A percentile compares a stretch with the other conserved stretches of the same genome.
These are phyloP conservation scores for Penstemon newberryi DNA, from an alignment of 257 asterid species.

Conservation along the genomic window DNA sequence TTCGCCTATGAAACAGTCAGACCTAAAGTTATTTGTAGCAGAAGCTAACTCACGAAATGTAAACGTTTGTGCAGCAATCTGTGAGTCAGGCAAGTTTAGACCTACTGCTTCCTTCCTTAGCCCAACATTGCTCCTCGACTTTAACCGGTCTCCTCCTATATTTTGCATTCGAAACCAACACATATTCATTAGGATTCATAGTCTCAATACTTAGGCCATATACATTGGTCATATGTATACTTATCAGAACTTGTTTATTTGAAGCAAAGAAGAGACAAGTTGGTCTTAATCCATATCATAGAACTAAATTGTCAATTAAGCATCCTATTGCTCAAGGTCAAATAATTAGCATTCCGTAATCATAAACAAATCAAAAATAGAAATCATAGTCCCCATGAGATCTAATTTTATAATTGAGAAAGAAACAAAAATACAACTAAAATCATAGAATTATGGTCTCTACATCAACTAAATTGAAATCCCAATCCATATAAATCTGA, in stretches of 20 bases:
- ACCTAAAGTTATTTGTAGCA: constrained; percentile 83
- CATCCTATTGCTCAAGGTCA: constrained; percentile 6
- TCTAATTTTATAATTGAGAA: constrained; percentile 34
- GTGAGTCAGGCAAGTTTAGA: constrained; percentile 60
- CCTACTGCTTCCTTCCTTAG: constrained; percentile 57
- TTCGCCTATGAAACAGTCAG: constrained; percentile 89
- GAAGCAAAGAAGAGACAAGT: neutral
- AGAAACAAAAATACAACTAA: constrained; percentile 16
- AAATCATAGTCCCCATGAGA: constrained; percentile 31
- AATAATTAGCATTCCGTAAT: neutral
- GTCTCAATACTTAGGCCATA: neutral
- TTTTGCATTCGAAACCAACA: constrained; percentile 23
- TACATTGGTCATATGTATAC: no score
- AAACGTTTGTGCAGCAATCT: constrained; percentile 93
- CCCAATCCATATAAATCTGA: constrained; percentile 26
- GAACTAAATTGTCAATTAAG: neutral
- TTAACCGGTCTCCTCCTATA: constrained; percentile 79
- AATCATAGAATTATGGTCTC: constrained; percentile 27
- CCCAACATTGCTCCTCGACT: constrained; percentile 57
- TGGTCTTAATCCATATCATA: neutral
- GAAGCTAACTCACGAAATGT: constrained; percentile 94
- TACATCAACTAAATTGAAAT: constrained; percentile 24
- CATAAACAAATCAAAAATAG: constrained; percentile 29
- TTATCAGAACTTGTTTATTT: neutral
- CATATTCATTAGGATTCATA: constrained; percentile 14